Base-by-base conservation (phyloP, 352 stramenopile genomes). In the Phytophthora agathidicida region DNA sequence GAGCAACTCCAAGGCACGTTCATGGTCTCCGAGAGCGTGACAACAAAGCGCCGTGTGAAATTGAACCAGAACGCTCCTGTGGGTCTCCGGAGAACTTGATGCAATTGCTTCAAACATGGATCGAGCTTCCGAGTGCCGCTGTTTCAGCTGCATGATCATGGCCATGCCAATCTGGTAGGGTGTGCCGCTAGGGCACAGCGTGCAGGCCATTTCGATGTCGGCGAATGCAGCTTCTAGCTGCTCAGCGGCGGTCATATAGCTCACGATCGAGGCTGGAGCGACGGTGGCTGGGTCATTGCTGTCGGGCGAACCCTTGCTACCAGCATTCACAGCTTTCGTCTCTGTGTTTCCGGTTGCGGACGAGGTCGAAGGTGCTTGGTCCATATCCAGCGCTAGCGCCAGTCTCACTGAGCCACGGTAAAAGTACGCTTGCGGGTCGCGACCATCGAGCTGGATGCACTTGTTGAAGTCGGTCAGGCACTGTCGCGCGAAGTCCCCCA, bases 161-260 rank as follows among this genome's bases (percentile, higher is more conserved):
- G 77, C 84, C 73, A 92, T 83, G 10, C 80, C 80, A 27, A 88
- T 73, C 33, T 90, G 68, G 19, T 88, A 91, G 23, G 77, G 67
- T 24, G 64, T 55, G 1, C 56, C 55, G 9, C 23, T 77, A 3
- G 80, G 72, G 4, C 65, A 68, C 9, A 90, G 51, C 7, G 65
- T 80, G 58, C 76, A 89, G n/a, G 84, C 84, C 77, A 90, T 89
- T 48, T 92, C 82, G 19, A 92, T 85, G 46, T 94, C 84, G 4
- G 70, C 77, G 35, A 89, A 89, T 19, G 82, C 74, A 9, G 84
- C 82, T 22, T 90, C 77, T 2, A 92, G 73, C 37, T 93, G 81
- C 23, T 94, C 59, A 7, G 59, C 56, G 16, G 58, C 39, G 24
- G 53, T 60, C 45, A 74, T 56, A 26, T 60, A 62, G 27, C 64